Evolutionary conservation across 306 rosid genomes (phyloP), one percentile per base, ranked within the genome.

Genomic region (Crataegus laevigata): DNA sequence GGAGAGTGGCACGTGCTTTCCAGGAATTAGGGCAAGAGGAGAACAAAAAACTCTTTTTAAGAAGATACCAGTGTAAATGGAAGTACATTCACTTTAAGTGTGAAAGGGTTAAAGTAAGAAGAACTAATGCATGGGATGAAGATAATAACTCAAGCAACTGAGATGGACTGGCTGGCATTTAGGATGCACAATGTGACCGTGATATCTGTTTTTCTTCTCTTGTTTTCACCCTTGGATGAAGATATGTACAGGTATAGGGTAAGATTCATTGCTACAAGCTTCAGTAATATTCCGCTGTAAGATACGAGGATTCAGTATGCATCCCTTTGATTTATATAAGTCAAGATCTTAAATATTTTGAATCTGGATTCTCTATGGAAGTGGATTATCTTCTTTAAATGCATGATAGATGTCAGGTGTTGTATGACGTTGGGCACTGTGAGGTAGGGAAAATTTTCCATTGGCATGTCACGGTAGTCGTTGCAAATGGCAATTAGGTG

Each of bases 81-180:
- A 92, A 89, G 87, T 92, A 91, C 58, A 79, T 89, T 74, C 96
- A 92, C 77, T 91, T 92, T 28, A 84, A 94, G 47, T 93, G 96
- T 38, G 96, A 94, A 69, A 81, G 97, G 59, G 88, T 94, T 70
- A 89, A 81, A 84, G 96, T 92, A 73, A 86, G 78, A 87, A 85
- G 79, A 89, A 86, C 84, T 66, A 72, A 83, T 38, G 62, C 57
- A 45, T 80, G 81, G 85, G 76, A 82, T 45, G 87, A 77, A 71
- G 85, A 82, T 66, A 76, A 85, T 75, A 76, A 55, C 69, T 62
- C 64, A 75, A 57, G 70, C 25, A 55, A 76, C 32, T 80, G 78
- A 82, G 73, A 62, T 47, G 74, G 74, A 55, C 17, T 69, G 36
- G 21, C 34, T 62, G 72, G 78, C 74, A 54, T 51, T 7, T 12